phyloP scores from a whole-genome alignment of 2,329 filamentous ascomycete genomes.

The Fusarium keratoplasticum region DNA sequence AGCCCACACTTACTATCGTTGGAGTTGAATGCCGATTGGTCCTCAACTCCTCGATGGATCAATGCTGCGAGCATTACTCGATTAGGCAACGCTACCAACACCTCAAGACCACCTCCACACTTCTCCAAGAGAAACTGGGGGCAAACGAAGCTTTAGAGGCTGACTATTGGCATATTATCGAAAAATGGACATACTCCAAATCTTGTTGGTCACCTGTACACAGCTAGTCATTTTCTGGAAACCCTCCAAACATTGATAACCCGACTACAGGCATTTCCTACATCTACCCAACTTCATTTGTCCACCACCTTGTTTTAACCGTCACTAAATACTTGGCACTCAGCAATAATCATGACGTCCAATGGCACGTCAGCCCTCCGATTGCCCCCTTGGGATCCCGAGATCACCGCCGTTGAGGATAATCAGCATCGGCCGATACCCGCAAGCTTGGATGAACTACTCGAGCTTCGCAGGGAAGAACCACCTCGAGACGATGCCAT shows the following conservation, averaged over 20 bases:
- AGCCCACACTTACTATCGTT: background rate
- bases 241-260: background rate
- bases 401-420: conserved; percentile 7
- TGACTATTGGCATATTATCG: background rate
- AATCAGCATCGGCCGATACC: conserved; percentile 10
- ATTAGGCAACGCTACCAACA: background rate
- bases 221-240: background rate
- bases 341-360: background rate
- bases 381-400: conserved; percentile 2
- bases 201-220: background rate
- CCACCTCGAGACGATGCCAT: conserved; percentile 7
- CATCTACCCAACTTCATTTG: background rate
- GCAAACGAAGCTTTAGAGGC: background rate
- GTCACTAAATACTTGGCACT: background rate
- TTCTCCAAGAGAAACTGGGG: background rate
- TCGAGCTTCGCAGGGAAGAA: conserved; percentile 5
- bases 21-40: background rate
- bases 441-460: background rate
- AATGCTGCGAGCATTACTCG: background rate
- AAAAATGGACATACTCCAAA: background rate
- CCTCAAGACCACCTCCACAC: background rate
- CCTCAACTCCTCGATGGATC: background rate
- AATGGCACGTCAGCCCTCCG: background rate
- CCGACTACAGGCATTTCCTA: background rate
- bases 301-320: background rate